These are phyloP conservation scores for Aspergillus sp. DNA, from an alignment of 2,329 filamentous ascomycete species.

Conservation along the genomic window DNA sequence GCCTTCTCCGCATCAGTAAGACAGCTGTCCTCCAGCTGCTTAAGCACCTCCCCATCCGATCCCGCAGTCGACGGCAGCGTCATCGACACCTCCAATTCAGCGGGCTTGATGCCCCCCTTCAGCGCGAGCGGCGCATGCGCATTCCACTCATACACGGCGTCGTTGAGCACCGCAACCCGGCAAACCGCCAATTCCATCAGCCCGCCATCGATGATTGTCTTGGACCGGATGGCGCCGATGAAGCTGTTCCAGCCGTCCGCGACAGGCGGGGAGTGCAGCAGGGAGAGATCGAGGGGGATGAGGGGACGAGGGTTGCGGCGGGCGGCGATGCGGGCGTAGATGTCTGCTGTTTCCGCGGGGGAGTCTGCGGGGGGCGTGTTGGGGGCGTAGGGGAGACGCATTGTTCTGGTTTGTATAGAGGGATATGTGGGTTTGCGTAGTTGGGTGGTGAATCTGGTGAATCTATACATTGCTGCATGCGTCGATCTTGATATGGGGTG, in stretches of 20 bases:
- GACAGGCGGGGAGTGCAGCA: slow-evolving; percentile 69
- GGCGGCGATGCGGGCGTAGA: slow-evolving; percentile 60
- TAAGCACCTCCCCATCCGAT: slow-evolving; percentile 27
- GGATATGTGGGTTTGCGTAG: too few species aligned
- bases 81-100: slow-evolving; percentile 50
- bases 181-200: slow-evolving; percentile 75
- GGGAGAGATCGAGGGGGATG: slow-evolving; percentile 68
- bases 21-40: slow-evolving; percentile 33
- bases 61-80: slow-evolving; percentile 47
- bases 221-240: slow-evolving; percentile 50
- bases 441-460: too few species aligned
- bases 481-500: too few species aligned
- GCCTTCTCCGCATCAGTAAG: slow-evolving; percentile 61
- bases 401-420: slow-evolving; percentile 5
- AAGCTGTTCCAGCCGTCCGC: slow-evolving; percentile 66
- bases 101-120: slow-evolving; percentile 29
- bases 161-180: slow-evolving; percentile 72
- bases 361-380: slow-evolving; percentile 14
- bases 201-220: slow-evolving; percentile 42
- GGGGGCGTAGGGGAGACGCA: slow-evolving; percentile 35
- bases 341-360: slow-evolving; percentile 32
- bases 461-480: too few species aligned
- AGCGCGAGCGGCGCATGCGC: slow-evolving; percentile 66
- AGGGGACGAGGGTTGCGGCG: slow-evolving; percentile 66
- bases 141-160: slow-evolving; percentile 80